Conservation (phyloP, 352 stramenopile species). For the Pythium vanterpoolii region DNA sequence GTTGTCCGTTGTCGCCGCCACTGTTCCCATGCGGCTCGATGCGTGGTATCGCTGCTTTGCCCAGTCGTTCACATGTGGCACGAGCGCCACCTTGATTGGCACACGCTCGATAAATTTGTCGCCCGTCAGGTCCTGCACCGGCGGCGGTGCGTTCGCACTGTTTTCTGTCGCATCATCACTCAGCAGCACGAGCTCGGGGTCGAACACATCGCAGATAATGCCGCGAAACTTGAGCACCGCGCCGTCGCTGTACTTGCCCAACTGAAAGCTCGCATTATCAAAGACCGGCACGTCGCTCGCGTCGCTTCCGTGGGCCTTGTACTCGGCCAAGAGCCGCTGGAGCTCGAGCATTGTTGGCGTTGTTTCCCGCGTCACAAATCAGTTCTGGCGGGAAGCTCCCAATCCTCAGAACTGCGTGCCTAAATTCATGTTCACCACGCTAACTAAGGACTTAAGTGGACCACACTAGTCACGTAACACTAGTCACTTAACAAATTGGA, state of each 20-base stretch:
- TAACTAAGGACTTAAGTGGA: background rate
- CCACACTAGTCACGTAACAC: background rate
- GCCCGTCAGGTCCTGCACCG: slow-evolving; percentile 10
- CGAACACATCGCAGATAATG: slow-evolving; percentile 66
- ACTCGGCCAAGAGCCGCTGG: slow-evolving; percentile 19
- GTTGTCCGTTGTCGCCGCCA: slow-evolving; percentile 10
- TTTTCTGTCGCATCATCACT: slow-evolving; percentile 5
- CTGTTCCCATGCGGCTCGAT: background rate
- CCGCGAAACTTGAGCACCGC: slow-evolving; percentile 60
- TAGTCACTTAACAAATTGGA: background rate
- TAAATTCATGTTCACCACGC: slow-evolving; percentile 7
- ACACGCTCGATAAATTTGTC: slow-evolving; percentile 58
- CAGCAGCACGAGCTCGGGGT: slow-evolving; percentile 66
- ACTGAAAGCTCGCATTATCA: slow-evolving; percentile 37
- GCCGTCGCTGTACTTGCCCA: slow-evolving; percentile 52
- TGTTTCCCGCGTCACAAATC: background rate
- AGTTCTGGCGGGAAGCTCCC: slow-evolving; percentile 9
- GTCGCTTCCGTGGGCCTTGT: slow-evolving; percentile 9
- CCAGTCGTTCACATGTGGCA: slow-evolving; percentile 59
- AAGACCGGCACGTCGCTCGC: slow-evolving; percentile 33
- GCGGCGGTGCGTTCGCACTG: background rate
- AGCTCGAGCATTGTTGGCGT: slow-evolving; percentile 19
- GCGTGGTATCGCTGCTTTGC: slow-evolving; percentile 31
- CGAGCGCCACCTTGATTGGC: slow-evolving; percentile 55
- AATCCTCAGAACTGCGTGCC: no score